phyloP scores from a whole-genome alignment of 2,329 filamentous ascomycete genomes.

The Teratosphaeria nubilosa region DNA sequence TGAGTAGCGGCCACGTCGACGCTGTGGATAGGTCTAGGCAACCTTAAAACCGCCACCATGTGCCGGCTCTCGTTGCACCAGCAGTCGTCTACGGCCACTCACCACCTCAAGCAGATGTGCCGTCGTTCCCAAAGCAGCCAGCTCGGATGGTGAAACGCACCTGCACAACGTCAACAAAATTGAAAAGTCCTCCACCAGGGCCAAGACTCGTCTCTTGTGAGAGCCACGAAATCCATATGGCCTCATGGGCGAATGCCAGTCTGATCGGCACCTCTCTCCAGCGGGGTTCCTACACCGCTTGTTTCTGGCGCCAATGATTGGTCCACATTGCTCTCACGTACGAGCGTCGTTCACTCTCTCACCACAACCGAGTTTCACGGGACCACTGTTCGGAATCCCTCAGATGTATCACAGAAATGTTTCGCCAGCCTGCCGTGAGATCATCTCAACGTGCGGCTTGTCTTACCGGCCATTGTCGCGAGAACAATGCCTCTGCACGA shows the following conservation, averaged over 20 bases:
- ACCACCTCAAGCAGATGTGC: slow-evolving; percentile 1
- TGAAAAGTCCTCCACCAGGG: background rate
- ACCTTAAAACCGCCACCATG: slow-evolving; percentile 15
- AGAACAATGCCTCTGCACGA: background rate
- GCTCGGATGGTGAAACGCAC: slow-evolving; percentile 2
- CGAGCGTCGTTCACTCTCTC: slow-evolving; percentile 3
- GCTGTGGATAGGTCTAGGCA: slow-evolving; percentile 16
- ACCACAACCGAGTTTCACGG: background rate
- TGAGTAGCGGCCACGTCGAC: slow-evolving; percentile 20
- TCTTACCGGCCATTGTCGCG: background rate
- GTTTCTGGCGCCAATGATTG: background rate
- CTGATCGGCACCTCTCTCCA: background rate
- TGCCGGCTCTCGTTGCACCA: background rate
- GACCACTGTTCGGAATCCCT: background rate
- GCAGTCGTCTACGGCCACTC: background rate
- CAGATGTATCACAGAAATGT: background rate
- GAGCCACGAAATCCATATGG: background rate
- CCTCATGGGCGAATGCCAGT: background rate
- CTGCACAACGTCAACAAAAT: slow-evolving; percentile 3
- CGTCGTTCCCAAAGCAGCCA: background rate
- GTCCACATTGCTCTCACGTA: background rate
- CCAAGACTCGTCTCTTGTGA: background rate
- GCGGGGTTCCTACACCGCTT: background rate
- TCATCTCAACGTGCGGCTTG: background rate
- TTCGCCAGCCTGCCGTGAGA: background rate